Percentiles rank a stretch among this genome's conserved stretches.
phyloP scores from a whole-genome alignment of 129 eudicot genomes.

The Silybum marianum region DNA sequence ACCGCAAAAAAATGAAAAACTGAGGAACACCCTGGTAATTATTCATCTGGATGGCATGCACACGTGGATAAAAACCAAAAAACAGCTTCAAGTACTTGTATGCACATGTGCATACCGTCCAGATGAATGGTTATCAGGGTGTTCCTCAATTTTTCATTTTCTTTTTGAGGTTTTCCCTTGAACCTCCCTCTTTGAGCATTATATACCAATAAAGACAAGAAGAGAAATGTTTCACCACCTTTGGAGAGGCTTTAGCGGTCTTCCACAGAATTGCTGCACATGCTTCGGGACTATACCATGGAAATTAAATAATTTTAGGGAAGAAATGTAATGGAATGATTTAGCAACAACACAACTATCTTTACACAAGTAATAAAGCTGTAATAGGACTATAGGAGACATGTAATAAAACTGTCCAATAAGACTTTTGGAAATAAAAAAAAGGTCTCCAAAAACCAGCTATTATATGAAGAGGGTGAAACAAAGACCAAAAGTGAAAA shows the following conservation, averaged over 20 bases:
- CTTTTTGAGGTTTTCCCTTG: too few relatives aligned
- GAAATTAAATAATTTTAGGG: background rate
- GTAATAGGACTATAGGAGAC: background rate
- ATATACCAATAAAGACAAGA: background rate
- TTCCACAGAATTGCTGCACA: slow-evolving; percentile 96
- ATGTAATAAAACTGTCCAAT: background rate
- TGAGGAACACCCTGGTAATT: too few relatives aligned
- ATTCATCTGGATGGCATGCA: too few relatives aligned
- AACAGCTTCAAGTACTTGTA: too few relatives aligned
- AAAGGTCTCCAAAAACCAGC: slow-evolving; percentile 7
- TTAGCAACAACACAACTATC: background rate
- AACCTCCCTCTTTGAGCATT: too few relatives aligned
- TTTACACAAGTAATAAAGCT: background rate
- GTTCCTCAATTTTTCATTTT: too few relatives aligned
- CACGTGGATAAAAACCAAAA: too few relatives aligned
- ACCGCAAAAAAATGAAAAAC: too few relatives aligned
- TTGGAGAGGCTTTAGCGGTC: slow-evolving; percentile 76
- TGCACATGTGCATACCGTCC: too few relatives aligned
- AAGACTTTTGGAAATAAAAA: background rate
- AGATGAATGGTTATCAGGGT: too few relatives aligned
- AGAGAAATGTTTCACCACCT: slow-evolving; percentile 43
- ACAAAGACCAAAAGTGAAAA: background rate
- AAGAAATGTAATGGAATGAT: background rate
- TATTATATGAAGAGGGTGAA: background rate
- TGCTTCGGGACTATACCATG: slow-evolving; percentile 76